A percentile compares a stretch with the other conserved stretches of the same genome.
Evolutionary conservation across 2,329 filamentous ascomycete genomes (phyloP).

Genomic region (Cryphonectria radicalis): DNA sequence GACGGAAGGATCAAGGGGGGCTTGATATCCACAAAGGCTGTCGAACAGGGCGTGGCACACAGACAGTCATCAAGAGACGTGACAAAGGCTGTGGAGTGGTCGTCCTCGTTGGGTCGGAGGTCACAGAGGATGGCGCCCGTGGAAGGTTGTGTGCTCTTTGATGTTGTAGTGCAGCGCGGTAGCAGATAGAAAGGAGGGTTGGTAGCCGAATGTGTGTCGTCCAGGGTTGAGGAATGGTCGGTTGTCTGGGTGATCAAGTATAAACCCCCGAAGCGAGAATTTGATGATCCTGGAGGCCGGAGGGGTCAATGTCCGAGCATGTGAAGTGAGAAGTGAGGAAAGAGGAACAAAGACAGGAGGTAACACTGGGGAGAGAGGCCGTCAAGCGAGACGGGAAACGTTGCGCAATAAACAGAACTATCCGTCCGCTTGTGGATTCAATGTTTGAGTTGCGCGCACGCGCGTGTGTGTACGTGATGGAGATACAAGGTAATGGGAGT

Average conservation of each 20-base stretch:
- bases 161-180: slow-evolving; percentile 15
- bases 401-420: slow-evolving; percentile 20
- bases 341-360: neutral
- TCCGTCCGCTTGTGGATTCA: neutral
- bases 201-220: slow-evolving; percentile 15
- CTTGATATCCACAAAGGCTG: neutral
- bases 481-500: neutral
- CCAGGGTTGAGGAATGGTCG: slow-evolving; percentile 17
- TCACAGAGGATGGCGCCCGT: slow-evolving; percentile 2
- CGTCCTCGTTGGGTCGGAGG: neutral
- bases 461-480: neutral
- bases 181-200: slow-evolving; percentile 7
- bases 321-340: neutral
- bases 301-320: slow-evolving; percentile 10
- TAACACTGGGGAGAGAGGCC: slow-evolving; percentile 16
- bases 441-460: neutral
- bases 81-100: slow-evolving; percentile 1
- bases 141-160: slow-evolving; percentile 6
- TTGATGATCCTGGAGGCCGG: slow-evolving; percentile 14
- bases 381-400: slow-evolving; percentile 18
- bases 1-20: slow-evolving; percentile 3
- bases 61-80: slow-evolving; percentile 15
- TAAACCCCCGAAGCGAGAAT: slow-evolving; percentile 12
- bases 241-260: slow-evolving; percentile 28
- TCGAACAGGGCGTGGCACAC: slow-evolving; percentile 8